Base-by-base conservation (phyloP, 73 alveolate genomes). In the Paramecium primaurelia region DNA sequence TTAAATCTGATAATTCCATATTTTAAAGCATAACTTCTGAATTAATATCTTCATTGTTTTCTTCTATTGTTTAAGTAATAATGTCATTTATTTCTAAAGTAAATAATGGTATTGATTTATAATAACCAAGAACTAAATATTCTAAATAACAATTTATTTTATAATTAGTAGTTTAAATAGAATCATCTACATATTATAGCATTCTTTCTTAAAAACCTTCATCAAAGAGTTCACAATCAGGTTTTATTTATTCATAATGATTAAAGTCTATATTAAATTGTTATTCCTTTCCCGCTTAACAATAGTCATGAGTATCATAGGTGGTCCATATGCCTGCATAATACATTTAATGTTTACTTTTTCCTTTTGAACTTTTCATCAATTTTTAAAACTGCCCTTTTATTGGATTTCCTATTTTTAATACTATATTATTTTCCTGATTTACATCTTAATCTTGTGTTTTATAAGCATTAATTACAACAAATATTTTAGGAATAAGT, bases 161-260 rank as follows among this genome's bases (percentile, higher is more conserved):
- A 64, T 32, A 64, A 64, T 64, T 64, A 32, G 49, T 64, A 25
- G 84, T 64, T 32, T 32, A 28, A 28, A 64, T 64, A 11, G 51
- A 32, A 32, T 64, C 49, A 64, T 64, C 84, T 32, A 64, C 30
- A 10, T 6, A 34, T 32, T 34, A 11, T 2, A 32, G 25, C 84
- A 64, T 64, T 64, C 47, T 64, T 64, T 34, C 47, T 64, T 64
- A 34, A 32, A 28, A 64, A 4, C 51, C 42, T 28, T 64, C 84
- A 64, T 64, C 84, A 28, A 64, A 64, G 49, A 64, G 84, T 64
- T 64, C 84, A 18, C 84, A 64, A 32, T 64, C 84, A 64, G 84
- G 84, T 64, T 28, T 64, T 28, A 1, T 64, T 64, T 64, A 26
- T 32, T 64, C 84, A 28, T 3, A 10, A 5, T 10, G 28, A 64